A percentile compares a stretch with the other conserved stretches of the same genome.
Conservation (phyloP, 1,139 yeast genomes). For the Debaryomyces fabryi region DNA sequence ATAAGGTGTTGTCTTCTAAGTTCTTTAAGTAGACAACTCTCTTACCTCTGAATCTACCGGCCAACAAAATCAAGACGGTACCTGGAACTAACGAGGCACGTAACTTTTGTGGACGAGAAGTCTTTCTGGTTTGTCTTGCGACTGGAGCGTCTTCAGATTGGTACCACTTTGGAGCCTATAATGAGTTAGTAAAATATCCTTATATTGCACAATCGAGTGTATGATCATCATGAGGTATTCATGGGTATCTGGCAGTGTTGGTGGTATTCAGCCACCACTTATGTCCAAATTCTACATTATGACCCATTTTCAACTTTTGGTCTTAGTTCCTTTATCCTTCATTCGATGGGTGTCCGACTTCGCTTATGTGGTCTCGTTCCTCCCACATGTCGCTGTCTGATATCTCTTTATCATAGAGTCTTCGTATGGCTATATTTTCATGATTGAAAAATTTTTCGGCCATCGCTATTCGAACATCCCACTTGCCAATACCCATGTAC, state of each 20-base stretch:
- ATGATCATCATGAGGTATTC: not conserved
- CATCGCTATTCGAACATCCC: not conserved
- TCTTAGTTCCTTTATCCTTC: not conserved
- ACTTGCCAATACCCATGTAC: not conserved
- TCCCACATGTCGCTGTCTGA: not conserved
- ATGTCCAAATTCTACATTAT: not conserved
- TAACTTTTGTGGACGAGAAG: slow-evolving; percentile 92
- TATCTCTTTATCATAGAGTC: not conserved
- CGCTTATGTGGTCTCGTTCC: not conserved
- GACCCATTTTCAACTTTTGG: not conserved
- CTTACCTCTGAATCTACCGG: slow-evolving; percentile 99
- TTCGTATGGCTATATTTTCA: not conserved
- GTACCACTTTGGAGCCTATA: slow-evolving; percentile 91
- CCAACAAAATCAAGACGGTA: slow-evolving; percentile 95
- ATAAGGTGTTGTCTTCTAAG: slow-evolving; percentile 98
- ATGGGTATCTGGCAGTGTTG: not conserved
- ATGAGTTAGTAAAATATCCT: slow-evolving; percentile 37
- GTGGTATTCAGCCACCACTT: not conserved
- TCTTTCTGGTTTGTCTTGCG: slow-evolving; percentile 86
- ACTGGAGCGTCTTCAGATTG: slow-evolving; percentile 92
- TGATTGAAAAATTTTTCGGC: slow-evolving; percentile 7
- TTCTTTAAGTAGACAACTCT: slow-evolving; percentile 98
- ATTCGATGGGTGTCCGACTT: not conserved
- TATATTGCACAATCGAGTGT: not conserved
- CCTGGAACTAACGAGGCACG: slow-evolving; percentile 98